A percentile compares a stretch with the other conserved stretches of the same genome.
Evolutionary conservation across 2,329 filamentous ascomycete genomes (phyloP).

Genomic region (Apiospora pterosperma): DNA sequence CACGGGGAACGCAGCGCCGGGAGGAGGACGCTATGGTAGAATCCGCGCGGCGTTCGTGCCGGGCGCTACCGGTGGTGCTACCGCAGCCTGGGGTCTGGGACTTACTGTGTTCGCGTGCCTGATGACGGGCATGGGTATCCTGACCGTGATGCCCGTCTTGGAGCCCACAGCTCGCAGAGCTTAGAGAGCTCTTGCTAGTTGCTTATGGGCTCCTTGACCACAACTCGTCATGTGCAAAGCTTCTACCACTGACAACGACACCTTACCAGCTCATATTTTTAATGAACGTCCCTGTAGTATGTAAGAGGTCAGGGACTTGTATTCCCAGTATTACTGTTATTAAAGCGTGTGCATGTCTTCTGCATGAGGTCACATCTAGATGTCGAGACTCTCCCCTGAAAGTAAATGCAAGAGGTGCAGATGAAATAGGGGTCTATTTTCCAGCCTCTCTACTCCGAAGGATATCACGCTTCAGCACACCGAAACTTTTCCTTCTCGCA

Average conservation of each 20-base stretch:
- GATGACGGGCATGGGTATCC: constrained; percentile 4
- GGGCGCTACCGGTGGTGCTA: background rate
- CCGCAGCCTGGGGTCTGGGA: background rate
- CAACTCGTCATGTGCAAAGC: background rate
- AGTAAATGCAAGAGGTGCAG: background rate
- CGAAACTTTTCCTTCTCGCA: background rate
- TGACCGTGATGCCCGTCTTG: background rate
- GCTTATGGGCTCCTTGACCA: background rate
- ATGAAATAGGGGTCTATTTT: background rate
- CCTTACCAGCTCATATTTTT: background rate
- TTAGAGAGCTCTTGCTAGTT: background rate
- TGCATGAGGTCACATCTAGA: background rate
- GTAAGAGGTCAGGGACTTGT: background rate
- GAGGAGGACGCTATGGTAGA: background rate
- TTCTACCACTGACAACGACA: background rate
- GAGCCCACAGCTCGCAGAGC: background rate
- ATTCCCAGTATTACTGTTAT: background rate
- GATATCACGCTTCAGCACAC: background rate
- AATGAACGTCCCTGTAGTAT: background rate
- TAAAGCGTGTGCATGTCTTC: background rate
- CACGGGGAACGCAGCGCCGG: background rate
- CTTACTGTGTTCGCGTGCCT: background rate
- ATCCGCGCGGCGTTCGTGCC: background rate
- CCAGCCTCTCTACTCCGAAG: background rate
- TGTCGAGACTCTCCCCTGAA: background rate